Evolutionary conservation across 2,329 filamentous ascomycete species (phyloP), one percentile per base, ranked within the genome.

Genomic region (Colletotrichum falcatum): DNA sequence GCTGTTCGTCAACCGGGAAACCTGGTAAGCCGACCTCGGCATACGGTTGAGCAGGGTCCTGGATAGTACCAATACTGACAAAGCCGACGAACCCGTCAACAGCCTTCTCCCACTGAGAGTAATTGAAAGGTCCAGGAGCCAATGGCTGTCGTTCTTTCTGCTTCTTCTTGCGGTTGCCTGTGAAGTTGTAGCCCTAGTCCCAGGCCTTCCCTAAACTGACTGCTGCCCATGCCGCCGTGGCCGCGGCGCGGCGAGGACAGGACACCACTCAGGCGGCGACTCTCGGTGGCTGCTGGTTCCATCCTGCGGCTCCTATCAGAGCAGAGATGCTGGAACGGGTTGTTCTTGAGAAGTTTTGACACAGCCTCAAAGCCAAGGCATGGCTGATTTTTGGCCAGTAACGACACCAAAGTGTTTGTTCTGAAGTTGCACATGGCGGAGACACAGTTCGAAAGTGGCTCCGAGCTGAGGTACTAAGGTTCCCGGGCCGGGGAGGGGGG

Each of bases 371-470:
- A 55, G 23, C 4, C 33, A 37, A 23, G 33, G 33, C 33, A 14
- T 37, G 16, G 12, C 20, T 7, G 33, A 16, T n/a, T 9, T 16
- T 55, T 23, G 33, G n/a, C 4, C 53, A 55, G 30, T 8, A 26
- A 35, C 23, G n/a, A 55, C 6, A 37, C n/a, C 4, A 7, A 18
- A n/a, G 37, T 51, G 44, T 48, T 33, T 16, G n/a, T 18, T 18
- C 9, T 16, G 8, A 49, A 48, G 28, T 51, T n/a, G 59, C 59
- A 39, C 26, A 20, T 18, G 20, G 44, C 44, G 42, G n/a, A 7
- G 30, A 49, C 12, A 16, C 42, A 35, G 39, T 65, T 51, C 30
- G 42, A 46, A 42, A n/a, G 78, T 58, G 80, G 80, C 53, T 20
- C 23, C 28, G 37, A 55, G 61, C 61, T 66, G 62, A 70, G 54